These are phyloP conservation scores for Cryptococcus sp. DNA, from an alignment of 1,284 basidiomycete genomes.

Conservation along the genomic window DNA sequence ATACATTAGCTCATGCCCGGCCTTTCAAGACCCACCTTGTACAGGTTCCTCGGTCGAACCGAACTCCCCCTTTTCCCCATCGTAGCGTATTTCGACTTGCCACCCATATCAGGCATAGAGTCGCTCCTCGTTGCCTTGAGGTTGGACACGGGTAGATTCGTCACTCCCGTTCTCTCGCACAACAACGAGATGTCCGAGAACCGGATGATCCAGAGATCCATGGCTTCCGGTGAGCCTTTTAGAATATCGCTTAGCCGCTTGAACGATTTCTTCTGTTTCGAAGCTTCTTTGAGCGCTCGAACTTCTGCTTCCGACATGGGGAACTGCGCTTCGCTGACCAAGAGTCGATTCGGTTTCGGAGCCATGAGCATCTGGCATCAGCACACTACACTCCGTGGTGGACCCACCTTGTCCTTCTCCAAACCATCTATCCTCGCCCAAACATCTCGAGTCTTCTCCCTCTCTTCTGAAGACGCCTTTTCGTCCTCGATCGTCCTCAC, in stretches of 20 bases:
- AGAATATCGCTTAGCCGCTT: constrained; percentile 69
- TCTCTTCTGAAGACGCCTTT: constrained; percentile 91
- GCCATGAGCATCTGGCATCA: constrained; percentile 55
- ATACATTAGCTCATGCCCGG: constrained; percentile 1
- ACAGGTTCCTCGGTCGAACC: constrained; percentile 78
- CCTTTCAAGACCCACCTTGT: constrained; percentile 56
- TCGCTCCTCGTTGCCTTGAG: constrained; percentile 46
- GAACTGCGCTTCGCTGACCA: constrained; percentile 74
- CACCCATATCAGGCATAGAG: constrained; percentile 47
- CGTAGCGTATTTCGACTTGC: constrained; percentile 65
- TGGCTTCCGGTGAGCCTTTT: constrained; percentile 54
- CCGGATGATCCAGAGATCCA: constrained; percentile 86
- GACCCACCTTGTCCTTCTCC: constrained; percentile 69
- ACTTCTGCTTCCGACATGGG: constrained; percentile 37
- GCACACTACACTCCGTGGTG: not conserved
- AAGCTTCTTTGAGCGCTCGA: constrained; percentile 48
- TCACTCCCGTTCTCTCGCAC: constrained; percentile 84
- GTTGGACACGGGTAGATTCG: constrained; percentile 68
- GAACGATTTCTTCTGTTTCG: constrained; percentile 63
- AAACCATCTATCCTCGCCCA: constrained; percentile 94
- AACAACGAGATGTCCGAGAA: constrained; percentile 93
- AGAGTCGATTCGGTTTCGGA: constrained; percentile 78
- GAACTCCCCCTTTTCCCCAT: constrained; percentile 49
- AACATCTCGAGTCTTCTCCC: constrained; percentile 87
- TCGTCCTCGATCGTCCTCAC: constrained; percentile 96